Base-by-base conservation (phyloP, 768 basidiomycete genomes). In the Kondoa subrosea region DNA sequence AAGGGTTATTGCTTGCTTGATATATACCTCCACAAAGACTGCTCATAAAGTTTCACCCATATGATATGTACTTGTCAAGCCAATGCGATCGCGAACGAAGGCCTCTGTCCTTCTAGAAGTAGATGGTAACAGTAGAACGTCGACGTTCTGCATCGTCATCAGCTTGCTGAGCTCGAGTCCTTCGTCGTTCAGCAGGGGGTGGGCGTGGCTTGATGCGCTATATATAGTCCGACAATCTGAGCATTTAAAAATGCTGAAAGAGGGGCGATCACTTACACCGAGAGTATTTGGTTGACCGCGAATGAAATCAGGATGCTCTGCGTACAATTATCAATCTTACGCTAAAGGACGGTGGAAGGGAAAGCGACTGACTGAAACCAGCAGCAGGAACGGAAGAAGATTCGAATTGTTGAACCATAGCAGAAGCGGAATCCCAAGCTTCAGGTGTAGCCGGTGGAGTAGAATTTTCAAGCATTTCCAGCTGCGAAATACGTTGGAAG, bases 401-500 rank as follows among this genome's bases (percentile, higher is more conserved):
- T 17, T 63, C 61, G 15, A 15, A 17, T 17, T 31, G 33, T 33
- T 63, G 61, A 17, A 63, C 17, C 29, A 33, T 21, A 63, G 61
- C 27, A 33, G 61, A 32, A 27, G 61, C 61, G 17, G 61, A 63
- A n/a, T 27, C 8, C 3, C 17, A 17, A 32, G 29, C 61, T 15
- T 33, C 30, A 32, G 27, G 27, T 60, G 58, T 31, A 4, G 14
- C 58, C 3, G 61, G 15, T 27, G 61, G 26, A 33, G 27, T 63
- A 12, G 34, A 3, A 33, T 63, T 32, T 32, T 63, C 61, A 17
- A 63, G 30, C 27, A 63, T 27, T 32, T 63, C 61, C 61, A 63
- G n/a, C 17, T 63, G 61, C 16, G 61, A 63, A n/a, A 63, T 63
- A 32, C 61, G 61, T 33, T 63, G 61, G 30, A 63, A 63, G 8